phyloP scores from a whole-genome alignment of 768 basidiomycete genomes.

The Chlorophyllum brunneum region DNA sequence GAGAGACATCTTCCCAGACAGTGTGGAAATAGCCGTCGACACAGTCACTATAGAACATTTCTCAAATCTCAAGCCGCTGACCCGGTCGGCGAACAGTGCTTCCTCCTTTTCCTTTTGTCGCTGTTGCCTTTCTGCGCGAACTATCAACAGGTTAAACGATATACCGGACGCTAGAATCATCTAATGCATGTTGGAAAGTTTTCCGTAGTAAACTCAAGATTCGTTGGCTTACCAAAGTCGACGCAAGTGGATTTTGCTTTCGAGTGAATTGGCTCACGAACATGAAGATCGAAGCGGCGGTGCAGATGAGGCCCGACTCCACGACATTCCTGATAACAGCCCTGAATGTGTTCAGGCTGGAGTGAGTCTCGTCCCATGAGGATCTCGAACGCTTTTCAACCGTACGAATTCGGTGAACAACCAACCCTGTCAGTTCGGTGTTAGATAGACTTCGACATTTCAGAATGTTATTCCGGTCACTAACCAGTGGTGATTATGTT shows the following conservation, averaged over 20 bases:
- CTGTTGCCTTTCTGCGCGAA: not conserved
- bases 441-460: too few species aligned
- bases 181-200: not conserved
- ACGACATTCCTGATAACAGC: not conserved
- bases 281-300: not conserved
- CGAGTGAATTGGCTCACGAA: not conserved
- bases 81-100: not conserved
- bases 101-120: not conserved
- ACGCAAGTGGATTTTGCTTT: not conserved
- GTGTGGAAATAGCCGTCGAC: too few species aligned
- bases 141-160: conserved; percentile 1
- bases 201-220: too few species aligned
- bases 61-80: not conserved
- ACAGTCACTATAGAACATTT: too few species aligned
- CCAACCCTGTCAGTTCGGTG: not conserved
- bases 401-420: not conserved
- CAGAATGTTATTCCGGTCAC: too few species aligned
- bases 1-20: too few species aligned
- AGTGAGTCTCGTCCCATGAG: too few species aligned
- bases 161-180: not conserved
- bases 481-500: conserved; percentile 1
- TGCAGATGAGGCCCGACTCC: not conserved
- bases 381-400: too few species aligned
- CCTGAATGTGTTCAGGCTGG: too few species aligned
- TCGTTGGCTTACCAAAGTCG: conserved; percentile 1